Evolutionary conservation across 768 basidiomycete genomes (phyloP).

Genomic region (Phanerodontia chrysosporium): DNA sequence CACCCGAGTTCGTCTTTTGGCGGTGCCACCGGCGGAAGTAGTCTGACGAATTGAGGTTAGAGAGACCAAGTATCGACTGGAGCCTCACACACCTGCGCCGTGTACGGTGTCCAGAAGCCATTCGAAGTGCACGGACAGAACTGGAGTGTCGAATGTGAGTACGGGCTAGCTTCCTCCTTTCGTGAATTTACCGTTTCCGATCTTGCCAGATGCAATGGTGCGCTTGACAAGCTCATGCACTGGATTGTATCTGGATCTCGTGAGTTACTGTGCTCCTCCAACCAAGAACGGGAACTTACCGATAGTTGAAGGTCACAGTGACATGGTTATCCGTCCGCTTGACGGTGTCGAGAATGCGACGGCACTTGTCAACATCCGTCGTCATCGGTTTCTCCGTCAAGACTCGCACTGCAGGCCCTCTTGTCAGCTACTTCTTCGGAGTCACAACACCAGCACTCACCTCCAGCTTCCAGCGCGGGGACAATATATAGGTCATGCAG

Average conservation of each 20-base stretch:
- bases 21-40: conserved; percentile 51
- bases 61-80: neutral
- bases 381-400: conserved; percentile 56
- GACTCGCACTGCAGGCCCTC: conserved; percentile 32
- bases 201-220: conserved; percentile 40
- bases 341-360: conserved; percentile 41
- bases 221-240: conserved; percentile 47
- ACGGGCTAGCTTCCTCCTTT: no score
- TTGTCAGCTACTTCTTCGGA: neutral
- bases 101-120: conserved; percentile 52
- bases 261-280: neutral
- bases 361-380: conserved; percentile 44
- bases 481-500: conserved; percentile 46
- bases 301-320: conserved; percentile 41
- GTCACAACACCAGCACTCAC: conserved; percentile 22
- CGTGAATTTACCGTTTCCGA: conserved; percentile 36
- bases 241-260: conserved; percentile 36
- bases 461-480: conserved; percentile 37
- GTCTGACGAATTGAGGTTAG: conserved; percentile 15
- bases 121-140: conserved; percentile 48
- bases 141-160: conserved; percentile 31
- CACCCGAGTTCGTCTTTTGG: conserved; percentile 40
- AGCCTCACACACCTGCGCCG: conserved; percentile 30
- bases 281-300: conserved; percentile 16
- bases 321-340: conserved; percentile 37